A percentile compares a stretch with the other conserved stretches of the same genome.
phyloP scores from a whole-genome alignment of 2,329 filamentous ascomycete genomes.

The Fusarium sp. region DNA sequence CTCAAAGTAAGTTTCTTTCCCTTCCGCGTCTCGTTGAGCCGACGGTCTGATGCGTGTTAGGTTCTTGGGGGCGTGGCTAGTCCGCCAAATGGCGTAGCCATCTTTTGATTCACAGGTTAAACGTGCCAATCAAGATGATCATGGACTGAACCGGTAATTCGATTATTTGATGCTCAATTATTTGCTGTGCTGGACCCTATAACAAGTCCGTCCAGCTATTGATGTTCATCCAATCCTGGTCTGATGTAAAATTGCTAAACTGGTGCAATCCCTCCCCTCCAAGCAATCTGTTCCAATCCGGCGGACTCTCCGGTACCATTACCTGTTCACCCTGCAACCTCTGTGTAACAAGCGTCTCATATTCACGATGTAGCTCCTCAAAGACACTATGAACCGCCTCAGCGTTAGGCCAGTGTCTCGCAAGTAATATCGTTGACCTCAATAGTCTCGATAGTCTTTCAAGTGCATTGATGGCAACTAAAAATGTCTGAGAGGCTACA shows the following conservation, averaged over 20 bases:
- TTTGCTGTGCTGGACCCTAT: not conserved
- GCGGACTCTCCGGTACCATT: conserved; percentile 36
- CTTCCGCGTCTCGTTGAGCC: accelerated
- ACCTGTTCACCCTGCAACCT: conserved; percentile 38
- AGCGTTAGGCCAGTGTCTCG: conserved; percentile 37
- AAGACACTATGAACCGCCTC: conserved; percentile 42
- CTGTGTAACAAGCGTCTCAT: conserved; percentile 37
- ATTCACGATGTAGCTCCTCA: conserved; percentile 38
- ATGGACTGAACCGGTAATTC: too few species aligned
- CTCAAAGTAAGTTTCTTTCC: not conserved
- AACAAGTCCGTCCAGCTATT: conserved; percentile 38
- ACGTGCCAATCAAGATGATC: not conserved
- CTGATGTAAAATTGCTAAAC: conserved; percentile 26
- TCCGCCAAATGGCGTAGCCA: conserved; percentile 17
- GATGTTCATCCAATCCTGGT: conserved; percentile 42
- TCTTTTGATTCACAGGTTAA: not conserved
- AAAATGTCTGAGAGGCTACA: conserved; percentile 24
- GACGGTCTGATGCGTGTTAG: not conserved
- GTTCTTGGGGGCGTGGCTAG: conserved; percentile 25
- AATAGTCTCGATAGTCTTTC: conserved; percentile 31
- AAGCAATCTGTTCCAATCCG: conserved; percentile 38
- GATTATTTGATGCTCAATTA: not conserved
- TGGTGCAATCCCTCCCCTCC: conserved; percentile 30
- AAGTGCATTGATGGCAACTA: conserved; percentile 35
- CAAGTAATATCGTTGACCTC: conserved; percentile 25